phyloP scores from a whole-genome alignment of 768 basidiomycete genomes.

The Kwoniella newhampshirensis region DNA sequence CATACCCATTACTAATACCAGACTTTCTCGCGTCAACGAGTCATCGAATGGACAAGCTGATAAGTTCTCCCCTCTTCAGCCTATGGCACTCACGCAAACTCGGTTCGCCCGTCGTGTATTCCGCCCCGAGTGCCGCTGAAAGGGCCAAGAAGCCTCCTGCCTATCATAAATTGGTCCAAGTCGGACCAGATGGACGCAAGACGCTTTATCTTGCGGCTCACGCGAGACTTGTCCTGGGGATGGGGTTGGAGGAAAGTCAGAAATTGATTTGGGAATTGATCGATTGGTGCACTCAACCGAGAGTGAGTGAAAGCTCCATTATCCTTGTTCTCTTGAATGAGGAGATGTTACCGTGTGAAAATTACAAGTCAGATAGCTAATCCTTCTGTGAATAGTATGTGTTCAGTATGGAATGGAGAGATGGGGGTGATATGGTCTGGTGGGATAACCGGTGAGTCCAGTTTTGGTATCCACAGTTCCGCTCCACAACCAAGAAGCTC shows the following conservation, averaged over 20 bases:
- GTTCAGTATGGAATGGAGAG: slow-evolving; percentile 3
- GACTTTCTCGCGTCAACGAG: background rate
- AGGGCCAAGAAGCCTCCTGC: background rate
- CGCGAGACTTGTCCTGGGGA: background rate
- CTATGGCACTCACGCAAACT: slow-evolving; percentile 3
- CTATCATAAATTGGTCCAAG: background rate
- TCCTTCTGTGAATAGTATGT: background rate
- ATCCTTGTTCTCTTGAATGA: no score
- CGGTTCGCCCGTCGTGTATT: background rate
- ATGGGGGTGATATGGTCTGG: slow-evolving; percentile 1
- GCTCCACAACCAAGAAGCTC: no score
- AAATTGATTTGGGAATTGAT: slow-evolving; percentile 5
- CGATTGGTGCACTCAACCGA: slow-evolving; percentile 3
- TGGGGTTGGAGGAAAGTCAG: slow-evolving; percentile 1
- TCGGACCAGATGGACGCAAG: background rate
- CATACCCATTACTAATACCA: background rate
- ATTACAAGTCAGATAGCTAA: no score
- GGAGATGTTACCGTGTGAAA: no score
- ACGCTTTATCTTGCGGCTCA: background rate
- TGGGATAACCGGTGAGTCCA: background rate
- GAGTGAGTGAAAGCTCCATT: no score
- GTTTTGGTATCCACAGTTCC: background rate
- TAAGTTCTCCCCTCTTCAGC: background rate
- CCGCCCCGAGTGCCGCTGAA: background rate
- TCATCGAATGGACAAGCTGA: no score